Evolutionary conservation across 2,329 filamentous ascomycete genomes (phyloP).

Genomic region (Hypoxylon sp.): DNA sequence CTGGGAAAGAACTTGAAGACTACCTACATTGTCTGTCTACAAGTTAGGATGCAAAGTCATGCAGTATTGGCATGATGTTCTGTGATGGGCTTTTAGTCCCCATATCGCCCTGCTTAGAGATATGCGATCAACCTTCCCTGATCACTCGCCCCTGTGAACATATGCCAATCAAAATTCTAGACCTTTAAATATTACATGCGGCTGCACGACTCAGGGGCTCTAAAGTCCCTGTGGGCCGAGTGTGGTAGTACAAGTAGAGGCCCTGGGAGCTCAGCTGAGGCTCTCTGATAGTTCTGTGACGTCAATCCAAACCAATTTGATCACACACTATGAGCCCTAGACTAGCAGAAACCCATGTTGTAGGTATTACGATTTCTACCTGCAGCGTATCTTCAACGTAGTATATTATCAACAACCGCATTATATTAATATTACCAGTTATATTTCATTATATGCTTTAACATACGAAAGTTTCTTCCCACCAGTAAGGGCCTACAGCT

Average conservation of each 20-base stretch:
- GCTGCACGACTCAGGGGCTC: constrained; percentile 5
- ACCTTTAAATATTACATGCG: background rate
- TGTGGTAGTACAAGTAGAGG: no score
- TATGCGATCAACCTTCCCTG: constrained; percentile 1
- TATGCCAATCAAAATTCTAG: constrained; percentile 3
- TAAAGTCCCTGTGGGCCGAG: background rate
- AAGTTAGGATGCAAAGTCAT: background rate
- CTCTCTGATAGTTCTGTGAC: background rate
- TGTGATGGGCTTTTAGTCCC: background rate
- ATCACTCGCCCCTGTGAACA: background rate
- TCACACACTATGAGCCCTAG: background rate
- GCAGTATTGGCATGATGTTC: background rate
- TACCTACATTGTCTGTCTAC: background rate
- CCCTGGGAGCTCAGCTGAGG: constrained; percentile 5
- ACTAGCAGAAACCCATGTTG: no score
- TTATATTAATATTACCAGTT: no score
- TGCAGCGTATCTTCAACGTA: no score
- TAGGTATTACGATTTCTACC: no score
- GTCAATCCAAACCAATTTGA: background rate
- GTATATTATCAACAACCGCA: no score
- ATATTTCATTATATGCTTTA: no score
- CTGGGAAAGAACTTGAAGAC: background rate
- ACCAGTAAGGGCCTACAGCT: no score
- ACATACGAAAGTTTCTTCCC: no score
- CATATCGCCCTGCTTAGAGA: background rate